phyloP scores from a whole-genome alignment of 441 rosid species.

The Rhodomyrtus psidioides region DNA sequence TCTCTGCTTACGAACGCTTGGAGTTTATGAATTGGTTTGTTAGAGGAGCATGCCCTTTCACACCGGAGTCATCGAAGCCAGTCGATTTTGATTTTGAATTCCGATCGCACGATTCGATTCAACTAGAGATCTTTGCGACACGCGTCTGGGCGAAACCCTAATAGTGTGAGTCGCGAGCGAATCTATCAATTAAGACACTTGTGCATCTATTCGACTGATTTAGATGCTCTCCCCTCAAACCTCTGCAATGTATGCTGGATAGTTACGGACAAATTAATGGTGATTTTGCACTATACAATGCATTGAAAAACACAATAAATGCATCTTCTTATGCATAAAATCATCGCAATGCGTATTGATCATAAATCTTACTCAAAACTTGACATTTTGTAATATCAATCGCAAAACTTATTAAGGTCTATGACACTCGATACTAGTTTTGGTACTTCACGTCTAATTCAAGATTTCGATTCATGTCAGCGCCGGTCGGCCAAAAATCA shows the following conservation, averaged over 20 bases:
- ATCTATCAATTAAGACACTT: background rate
- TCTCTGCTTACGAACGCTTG: background rate
- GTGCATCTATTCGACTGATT: background rate
- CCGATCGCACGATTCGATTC: rapidly evolving
- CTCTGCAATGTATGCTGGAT: rapidly evolving
- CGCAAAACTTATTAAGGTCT: background rate
- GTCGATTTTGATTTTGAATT: background rate
- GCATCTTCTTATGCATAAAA: background rate
- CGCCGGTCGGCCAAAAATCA: too few relatives aligned
- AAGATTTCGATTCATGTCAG: too few relatives aligned
- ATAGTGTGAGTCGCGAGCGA: background rate
- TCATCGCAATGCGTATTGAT: background rate
- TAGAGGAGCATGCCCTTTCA: background rate
- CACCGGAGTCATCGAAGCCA: rapidly evolving
- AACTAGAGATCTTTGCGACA: background rate
- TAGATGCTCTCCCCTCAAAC: background rate
- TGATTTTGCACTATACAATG: background rate
- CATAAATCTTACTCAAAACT: background rate
- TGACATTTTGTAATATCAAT: background rate
- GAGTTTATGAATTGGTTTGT: background rate
- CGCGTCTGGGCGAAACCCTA: background rate
- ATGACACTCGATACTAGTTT: background rate
- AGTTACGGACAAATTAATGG: background rate
- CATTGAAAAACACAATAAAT: background rate
- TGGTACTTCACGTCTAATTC: background rate